Evolutionary conservation across 495 filamentous ascomycete species (phyloP).

Genomic region (Daldinia decipiens): DNA sequence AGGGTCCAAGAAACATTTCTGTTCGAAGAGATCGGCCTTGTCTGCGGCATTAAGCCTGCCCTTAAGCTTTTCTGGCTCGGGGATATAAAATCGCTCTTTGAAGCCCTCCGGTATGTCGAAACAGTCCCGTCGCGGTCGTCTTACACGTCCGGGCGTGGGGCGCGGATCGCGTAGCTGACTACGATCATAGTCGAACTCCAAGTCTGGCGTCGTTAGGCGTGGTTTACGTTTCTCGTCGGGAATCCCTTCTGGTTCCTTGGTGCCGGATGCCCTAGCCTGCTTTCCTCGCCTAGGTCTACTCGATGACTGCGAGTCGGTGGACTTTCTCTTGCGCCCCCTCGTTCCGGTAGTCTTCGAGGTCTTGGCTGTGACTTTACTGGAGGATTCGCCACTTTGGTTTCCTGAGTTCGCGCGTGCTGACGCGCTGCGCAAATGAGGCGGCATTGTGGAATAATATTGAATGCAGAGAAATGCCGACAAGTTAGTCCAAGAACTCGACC

Average conservation of each 20-base stretch:
- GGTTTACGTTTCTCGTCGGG: conserved; percentile 19
- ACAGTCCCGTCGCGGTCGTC: conserved; percentile 15
- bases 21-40: no score
- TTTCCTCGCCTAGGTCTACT: not conserved
- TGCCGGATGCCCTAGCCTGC: conserved; percentile 1
- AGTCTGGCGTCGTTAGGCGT: conserved; percentile 39
- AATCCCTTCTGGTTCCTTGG: not conserved
- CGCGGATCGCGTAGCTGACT: conserved; percentile 40
- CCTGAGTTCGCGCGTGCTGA: not conserved
- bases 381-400: not conserved
- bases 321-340: conserved; percentile 31
- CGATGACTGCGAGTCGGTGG: conserved; percentile 7
- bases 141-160: conserved; percentile 34
- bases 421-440: conserved; percentile 1
- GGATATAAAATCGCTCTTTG: conserved; percentile 27
- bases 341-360: not conserved
- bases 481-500: not conserved
- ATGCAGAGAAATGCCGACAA: not conserved
- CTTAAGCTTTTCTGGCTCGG: conserved; percentile 17
- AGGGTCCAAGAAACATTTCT: conserved; percentile 18
- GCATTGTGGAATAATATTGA: not conserved
- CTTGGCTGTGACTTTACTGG: not conserved
- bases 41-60: not conserved
- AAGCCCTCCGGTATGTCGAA: conserved; percentile 23
- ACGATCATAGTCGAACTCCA: conserved; percentile 41